These are phyloP conservation scores for Wakefieldia striispora DNA, from an alignment of 768 basidiomycete genomes.

Conservation along the genomic window DNA sequence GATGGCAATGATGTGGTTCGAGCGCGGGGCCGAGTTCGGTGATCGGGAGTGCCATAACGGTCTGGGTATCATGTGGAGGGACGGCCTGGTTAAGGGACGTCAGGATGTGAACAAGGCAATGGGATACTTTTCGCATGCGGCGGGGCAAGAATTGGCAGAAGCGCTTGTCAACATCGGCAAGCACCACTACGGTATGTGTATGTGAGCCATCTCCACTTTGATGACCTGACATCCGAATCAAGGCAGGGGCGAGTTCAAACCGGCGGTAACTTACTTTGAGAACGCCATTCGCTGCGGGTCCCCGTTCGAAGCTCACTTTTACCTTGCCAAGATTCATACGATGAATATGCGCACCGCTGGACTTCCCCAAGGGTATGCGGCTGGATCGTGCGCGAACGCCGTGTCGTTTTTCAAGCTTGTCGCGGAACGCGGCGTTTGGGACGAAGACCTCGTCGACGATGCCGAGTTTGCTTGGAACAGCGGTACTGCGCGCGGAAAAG, in stretches of 20 bases:
- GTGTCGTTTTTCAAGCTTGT: slow-evolving; percentile 94
- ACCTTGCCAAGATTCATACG: slow-evolving; percentile 81
- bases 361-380: slow-evolving; percentile 47
- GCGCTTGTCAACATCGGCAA: slow-evolving; percentile 92
- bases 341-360: slow-evolving; percentile 43
- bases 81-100: slow-evolving; percentile 72
- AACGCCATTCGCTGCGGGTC: slow-evolving; percentile 84
- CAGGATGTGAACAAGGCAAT: slow-evolving; percentile 67
- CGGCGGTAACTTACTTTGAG: slow-evolving; percentile 78
- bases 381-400: slow-evolving; percentile 83
- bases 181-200: slow-evolving; percentile 55
- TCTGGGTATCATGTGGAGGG: slow-evolving; percentile 88
- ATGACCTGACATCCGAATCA: slow-evolving; percentile 6
- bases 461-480: slow-evolving; percentile 76
- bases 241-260: slow-evolving; percentile 68
- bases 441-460: slow-evolving; percentile 75
- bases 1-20: slow-evolving; percentile 91
- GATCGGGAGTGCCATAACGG: slow-evolving; percentile 90
- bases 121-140: slow-evolving; percentile 70
- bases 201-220: neutral
- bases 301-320: slow-evolving; percentile 93
- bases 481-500: slow-evolving; percentile 66
- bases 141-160: slow-evolving; percentile 86
- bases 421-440: slow-evolving; percentile 87
- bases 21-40: slow-evolving; percentile 73